Conservation (phyloP, 176 grass and related monocot genomes). For the Oryza meyeriana region DNA sequence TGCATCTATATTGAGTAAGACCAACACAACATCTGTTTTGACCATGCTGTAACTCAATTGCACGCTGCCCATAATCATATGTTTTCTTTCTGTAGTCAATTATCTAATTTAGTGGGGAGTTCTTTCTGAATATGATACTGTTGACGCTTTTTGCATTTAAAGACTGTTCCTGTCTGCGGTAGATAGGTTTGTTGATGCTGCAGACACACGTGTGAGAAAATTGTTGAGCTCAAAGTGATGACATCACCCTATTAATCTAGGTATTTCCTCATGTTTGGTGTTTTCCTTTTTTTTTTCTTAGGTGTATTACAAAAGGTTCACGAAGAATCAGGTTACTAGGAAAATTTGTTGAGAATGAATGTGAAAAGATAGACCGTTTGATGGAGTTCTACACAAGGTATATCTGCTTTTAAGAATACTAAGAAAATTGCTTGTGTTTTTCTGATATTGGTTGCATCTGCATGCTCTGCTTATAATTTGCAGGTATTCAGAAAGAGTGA, state of each 20-base stretch:
- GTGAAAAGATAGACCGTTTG: constrained; percentile 90
- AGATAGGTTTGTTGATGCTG: constrained; percentile 6
- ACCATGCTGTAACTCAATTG: constrained; percentile 11
- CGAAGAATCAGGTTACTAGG: constrained; percentile 82
- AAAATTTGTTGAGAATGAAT: constrained; percentile 99
- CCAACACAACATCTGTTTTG: not conserved
- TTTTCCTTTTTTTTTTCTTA: constrained; percentile 37
- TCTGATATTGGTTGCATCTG: constrained; percentile 10
- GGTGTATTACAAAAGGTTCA: constrained; percentile 90
- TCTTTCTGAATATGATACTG: not conserved
- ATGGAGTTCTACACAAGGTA: constrained; percentile 92
- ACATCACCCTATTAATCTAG: not conserved
- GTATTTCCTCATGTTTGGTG: constrained; percentile 6
- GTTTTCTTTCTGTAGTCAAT: not conserved
- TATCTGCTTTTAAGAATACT: constrained; percentile 16
- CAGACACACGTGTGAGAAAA: not conserved
- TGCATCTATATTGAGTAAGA: not conserved
- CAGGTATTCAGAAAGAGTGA: constrained; percentile 98
- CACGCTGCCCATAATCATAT: not conserved
- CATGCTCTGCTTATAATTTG: constrained; percentile 12
- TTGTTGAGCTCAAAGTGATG: too few species aligned
- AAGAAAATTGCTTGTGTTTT: not conserved
- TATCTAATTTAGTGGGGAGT: not conserved
- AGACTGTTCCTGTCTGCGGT: not conserved
- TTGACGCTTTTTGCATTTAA: not conserved